Conservation (phyloP, 352 stramenopile genomes). For the Heterotrichella gracilis region DNA sequence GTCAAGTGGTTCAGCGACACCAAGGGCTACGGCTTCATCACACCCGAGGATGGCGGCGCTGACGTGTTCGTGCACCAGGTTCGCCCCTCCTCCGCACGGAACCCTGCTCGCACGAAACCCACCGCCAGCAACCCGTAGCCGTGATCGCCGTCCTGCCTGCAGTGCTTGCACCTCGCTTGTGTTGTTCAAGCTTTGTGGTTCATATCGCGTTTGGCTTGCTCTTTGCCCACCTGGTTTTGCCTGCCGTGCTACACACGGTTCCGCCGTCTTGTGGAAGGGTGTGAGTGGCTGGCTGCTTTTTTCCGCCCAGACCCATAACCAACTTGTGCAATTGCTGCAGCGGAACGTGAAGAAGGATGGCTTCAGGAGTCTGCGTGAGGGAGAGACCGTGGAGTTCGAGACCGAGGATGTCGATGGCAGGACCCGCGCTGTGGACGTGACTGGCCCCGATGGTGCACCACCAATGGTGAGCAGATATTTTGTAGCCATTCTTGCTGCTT, state of each 20-base stretch:
- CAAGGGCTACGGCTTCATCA: slow-evolving; percentile 36
- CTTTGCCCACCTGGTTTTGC: neutral
- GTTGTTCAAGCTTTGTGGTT: neutral
- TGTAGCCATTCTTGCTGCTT: no score
- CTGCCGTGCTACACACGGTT: neutral
- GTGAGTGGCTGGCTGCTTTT: neutral
- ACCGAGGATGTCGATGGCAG: neutral
- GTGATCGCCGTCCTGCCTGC: neutral
- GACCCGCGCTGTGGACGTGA: neutral
- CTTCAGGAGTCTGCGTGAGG: slow-evolving; percentile 21
- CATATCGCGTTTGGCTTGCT: no score
- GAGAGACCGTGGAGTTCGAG: slow-evolving; percentile 18
- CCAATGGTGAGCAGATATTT: no score
- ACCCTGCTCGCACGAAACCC: neutral
- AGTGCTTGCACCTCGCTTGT: neutral
- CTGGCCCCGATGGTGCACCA: neutral
- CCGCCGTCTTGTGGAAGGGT: neutral
- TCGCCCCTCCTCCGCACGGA: slow-evolving; percentile 8
- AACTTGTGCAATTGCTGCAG: slow-evolving; percentile 21
- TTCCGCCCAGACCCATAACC: no score
- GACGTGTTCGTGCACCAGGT: slow-evolving; percentile 15
- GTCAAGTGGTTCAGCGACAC: slow-evolving; percentile 37
- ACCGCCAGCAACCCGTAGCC: neutral
- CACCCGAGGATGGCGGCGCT: slow-evolving; percentile 22
- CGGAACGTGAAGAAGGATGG: slow-evolving; percentile 20